Conservation (phyloP, 2,329 filamentous ascomycete genomes). For the Botrytis elliptica region DNA sequence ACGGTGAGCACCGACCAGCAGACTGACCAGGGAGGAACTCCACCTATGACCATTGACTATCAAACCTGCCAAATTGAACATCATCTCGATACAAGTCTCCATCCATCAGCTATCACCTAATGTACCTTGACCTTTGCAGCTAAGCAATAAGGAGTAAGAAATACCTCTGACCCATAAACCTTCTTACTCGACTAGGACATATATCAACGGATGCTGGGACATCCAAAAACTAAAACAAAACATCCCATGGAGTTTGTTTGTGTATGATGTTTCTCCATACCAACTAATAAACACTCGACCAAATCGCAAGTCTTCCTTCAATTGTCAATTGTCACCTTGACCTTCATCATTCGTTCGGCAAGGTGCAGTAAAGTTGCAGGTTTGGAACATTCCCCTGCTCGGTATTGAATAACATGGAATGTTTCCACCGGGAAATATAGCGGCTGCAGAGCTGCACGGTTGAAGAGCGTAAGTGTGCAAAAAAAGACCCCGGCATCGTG, state of each 20-base stretch:
- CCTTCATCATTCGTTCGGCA: constrained; percentile 13
- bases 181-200: not conserved
- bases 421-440: constrained; percentile 22
- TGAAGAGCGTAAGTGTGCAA: constrained; percentile 2
- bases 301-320: constrained; percentile 23
- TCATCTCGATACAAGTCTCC: constrained; percentile 9
- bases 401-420: constrained; percentile 20
- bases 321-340: constrained; percentile 8
- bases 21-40: constrained; percentile 13
- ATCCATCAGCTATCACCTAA: not conserved
- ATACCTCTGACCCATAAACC: not conserved
- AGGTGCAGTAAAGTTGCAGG: constrained; percentile 19
- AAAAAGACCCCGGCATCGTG: constrained; percentile 13
- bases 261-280: constrained; percentile 1
- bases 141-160: constrained; percentile 11
- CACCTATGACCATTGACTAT: constrained; percentile 8
- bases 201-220: not conserved
- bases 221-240: constrained; percentile 1
- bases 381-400: constrained; percentile 20
- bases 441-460: constrained; percentile 20
- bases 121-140: not conserved
- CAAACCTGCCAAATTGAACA: constrained; percentile 14
- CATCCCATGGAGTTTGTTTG: constrained; percentile 14
- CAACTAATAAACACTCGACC: constrained; percentile 6
- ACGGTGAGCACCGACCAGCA: constrained; percentile 16